Base-by-base conservation (phyloP, 1,139 yeast genomes). In the Taiozyma sp. region DNA sequence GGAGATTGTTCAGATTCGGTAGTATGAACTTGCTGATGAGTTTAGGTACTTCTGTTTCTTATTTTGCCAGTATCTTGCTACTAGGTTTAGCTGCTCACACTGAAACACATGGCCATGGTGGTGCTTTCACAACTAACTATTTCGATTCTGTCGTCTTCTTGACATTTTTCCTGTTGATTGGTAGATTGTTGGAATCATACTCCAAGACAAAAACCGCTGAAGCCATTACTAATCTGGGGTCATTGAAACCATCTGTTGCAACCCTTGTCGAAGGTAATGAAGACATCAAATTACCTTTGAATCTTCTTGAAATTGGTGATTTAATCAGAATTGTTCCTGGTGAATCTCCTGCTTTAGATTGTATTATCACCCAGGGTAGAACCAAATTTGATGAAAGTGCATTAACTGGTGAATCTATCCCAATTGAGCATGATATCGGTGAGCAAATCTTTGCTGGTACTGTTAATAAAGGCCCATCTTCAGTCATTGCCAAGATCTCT, bases 131-230 rank as follows among this genome's bases (percentile, higher is more conserved):
- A 28, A 81, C 87, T 1, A 82, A 89, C 0, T 87, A 84, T 60
- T 87, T 87, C 65, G 95, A 87, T 63, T 83, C 92, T 1, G 93
- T 86, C 40, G 90, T 87, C 4, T 87, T 87, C 61, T 71, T 87
- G 57, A 79, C 91, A 0, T 80, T 87, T 61, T 87, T 87, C 65
- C 69, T 87, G 51, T 72, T 87, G 48, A 80, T 85, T 57, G 95
- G 95, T 2, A 75, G 90, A 47, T 69, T 84, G 43, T 71, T 87
- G 48, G 95, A 87, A 63, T 75, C 85, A 43, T 73, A 76, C 55
- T 81, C 92, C 2, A 86, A 84, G 61, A 72, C 77, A 32, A 82
- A 81, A 63, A 84, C 92, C 1, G 84, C 90, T 0, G 80, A 80
- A 47, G 85, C 91, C 0, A 78, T 87, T 23, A 73, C 83, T 8